phyloP scores from a whole-genome alignment of 2,329 filamentous ascomycete species.

The Hirsutella minnesotensis region DNA sequence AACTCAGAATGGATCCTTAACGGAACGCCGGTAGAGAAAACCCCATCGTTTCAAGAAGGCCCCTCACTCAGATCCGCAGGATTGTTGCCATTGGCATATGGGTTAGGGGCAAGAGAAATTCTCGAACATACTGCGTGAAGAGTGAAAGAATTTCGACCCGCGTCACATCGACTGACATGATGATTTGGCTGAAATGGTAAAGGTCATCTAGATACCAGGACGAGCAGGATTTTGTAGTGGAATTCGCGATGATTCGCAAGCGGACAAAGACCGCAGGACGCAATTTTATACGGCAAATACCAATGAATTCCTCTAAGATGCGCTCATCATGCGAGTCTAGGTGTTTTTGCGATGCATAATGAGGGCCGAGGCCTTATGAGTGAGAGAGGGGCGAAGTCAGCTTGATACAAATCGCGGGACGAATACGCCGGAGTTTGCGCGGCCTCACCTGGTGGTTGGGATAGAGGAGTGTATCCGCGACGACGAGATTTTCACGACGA shows the following conservation, averaged over 20 bases:
- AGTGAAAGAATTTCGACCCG: no score
- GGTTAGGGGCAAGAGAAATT: slow-evolving; percentile 28
- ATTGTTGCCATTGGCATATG: slow-evolving; percentile 17
- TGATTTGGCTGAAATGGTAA: no score
- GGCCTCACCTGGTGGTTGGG: slow-evolving; percentile 70
- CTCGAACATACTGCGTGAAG: slow-evolving; percentile 28
- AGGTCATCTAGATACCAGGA: no score
- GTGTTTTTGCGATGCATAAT: slow-evolving; percentile 16
- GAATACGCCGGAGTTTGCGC: background rate
- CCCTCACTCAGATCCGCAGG: slow-evolving; percentile 13
- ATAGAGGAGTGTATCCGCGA: slow-evolving; percentile 79
- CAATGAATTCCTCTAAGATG: background rate
- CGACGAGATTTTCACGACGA: slow-evolving; percentile 77
- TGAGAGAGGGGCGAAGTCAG: background rate
- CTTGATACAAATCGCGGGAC: background rate
- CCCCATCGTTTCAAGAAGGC: slow-evolving; percentile 26
- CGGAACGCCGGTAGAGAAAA: slow-evolving; percentile 67
- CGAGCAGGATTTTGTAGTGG: no score
- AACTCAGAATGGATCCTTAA: slow-evolving; percentile 62
- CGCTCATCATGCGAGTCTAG: background rate
- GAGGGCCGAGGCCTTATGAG: slow-evolving; percentile 20
- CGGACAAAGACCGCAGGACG: no score
- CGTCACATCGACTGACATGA: no score
- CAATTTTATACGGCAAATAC: no score
- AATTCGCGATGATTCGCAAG: no score